Percentiles rank a stretch among this genome's conserved stretches.
These are phyloP conservation scores for Xerocomus nothofagi DNA, from an alignment of 1,284 basidiomycete genomes.

Conservation along the genomic window DNA sequence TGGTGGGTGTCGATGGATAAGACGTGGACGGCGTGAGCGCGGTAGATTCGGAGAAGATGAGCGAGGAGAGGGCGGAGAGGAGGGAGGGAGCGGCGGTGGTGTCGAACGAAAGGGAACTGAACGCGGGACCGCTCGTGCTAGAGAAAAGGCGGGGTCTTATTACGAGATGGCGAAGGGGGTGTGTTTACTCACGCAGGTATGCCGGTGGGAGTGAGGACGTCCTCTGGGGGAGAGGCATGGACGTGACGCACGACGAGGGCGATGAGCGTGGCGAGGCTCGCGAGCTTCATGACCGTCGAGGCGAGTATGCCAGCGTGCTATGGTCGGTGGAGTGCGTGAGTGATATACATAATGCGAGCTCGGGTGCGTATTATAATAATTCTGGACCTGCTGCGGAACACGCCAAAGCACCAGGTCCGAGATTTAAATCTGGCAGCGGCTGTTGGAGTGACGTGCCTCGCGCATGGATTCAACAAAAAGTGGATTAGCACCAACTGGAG, in stretches of 20 bases:
- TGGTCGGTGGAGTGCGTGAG: not conserved
- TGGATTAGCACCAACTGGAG: too few species aligned
- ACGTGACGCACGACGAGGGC: conserved; percentile 10
- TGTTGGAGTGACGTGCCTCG: too few species aligned
- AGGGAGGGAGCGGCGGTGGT: conserved; percentile 25
- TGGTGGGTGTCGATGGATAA: not conserved
- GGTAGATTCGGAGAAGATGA: conserved; percentile 31
- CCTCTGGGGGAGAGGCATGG: conserved; percentile 4
- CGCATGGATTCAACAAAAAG: too few species aligned
- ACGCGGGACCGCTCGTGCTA: conserved; percentile 22
- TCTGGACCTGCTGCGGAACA: conserved; percentile 9
- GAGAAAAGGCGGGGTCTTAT: too few species aligned
- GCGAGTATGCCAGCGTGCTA: not conserved
- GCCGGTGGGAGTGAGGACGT: conserved; percentile 15
- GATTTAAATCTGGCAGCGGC: too few species aligned
- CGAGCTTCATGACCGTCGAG: conserved; percentile 9
- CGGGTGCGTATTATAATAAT: too few species aligned
- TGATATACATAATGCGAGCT: conserved; percentile 6
- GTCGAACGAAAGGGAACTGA: conserved; percentile 22
- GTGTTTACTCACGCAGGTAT: conserved; percentile 24
- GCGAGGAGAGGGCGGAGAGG: conserved; percentile 24
- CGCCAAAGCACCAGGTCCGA: not conserved
- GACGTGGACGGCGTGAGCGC: conserved; percentile 14
- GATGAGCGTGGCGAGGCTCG: conserved; percentile 2
- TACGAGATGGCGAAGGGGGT: too few species aligned